Conservation (phyloP, 306 rosid species). For the Pterocarpus macrocarpus region DNA sequence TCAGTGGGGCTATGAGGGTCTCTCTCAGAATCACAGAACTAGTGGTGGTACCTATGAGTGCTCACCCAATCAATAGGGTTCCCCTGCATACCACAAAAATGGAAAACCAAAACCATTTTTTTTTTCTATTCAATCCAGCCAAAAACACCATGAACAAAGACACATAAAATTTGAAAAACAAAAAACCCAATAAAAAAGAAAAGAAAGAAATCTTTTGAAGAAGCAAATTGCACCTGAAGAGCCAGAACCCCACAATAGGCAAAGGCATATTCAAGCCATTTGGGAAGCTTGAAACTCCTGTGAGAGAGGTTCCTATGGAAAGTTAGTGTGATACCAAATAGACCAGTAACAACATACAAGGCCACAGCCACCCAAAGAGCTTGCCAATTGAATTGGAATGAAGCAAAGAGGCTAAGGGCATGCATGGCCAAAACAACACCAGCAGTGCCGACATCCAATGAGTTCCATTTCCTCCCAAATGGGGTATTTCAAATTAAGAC, state of each 20-base stretch:
- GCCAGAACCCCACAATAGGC: too few relatives aligned
- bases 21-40: too few relatives aligned
- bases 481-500: too few relatives aligned
- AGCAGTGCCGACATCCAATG: conserved; percentile 67
- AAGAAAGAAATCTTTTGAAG: too few relatives aligned
- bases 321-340: conserved; percentile 83
- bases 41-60: conserved; percentile 92
- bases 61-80: conserved; percentile 95
- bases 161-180: too few relatives aligned
- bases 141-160: too few relatives aligned
- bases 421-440: conserved; percentile 76
- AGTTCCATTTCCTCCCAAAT: conserved; percentile 79
- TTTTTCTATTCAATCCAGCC: not conserved
- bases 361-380: conserved; percentile 71
- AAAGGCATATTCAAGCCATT: too few relatives aligned
- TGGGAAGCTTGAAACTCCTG: too few relatives aligned
- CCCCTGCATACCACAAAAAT: conserved; percentile 61
- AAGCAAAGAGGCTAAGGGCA: conserved; percentile 71
- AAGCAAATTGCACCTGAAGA: too few relatives aligned
- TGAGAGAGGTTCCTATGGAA: too few relatives aligned
- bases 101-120: not conserved
- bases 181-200: too few relatives aligned
- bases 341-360: conserved; percentile 78
- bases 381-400: conserved; percentile 77
- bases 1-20: too few relatives aligned